Evolutionary conservation across 176 grass and related monocot genomes (phyloP).

Genomic region (Lolium perenne): DNA sequence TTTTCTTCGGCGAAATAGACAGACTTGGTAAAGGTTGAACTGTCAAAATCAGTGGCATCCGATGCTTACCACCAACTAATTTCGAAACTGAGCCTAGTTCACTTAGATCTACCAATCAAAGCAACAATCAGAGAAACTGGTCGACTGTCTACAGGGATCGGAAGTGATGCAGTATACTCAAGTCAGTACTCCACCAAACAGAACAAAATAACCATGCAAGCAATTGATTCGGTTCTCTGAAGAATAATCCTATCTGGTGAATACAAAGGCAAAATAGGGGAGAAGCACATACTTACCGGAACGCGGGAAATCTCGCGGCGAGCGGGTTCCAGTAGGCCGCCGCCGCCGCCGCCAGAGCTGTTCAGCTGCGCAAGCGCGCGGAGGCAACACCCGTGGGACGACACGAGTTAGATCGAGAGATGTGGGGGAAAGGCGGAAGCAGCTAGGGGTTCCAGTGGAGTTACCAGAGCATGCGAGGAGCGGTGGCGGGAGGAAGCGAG

Average conservation of each 20-base stretch:
- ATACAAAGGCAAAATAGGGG: not conserved
- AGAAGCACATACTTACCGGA: conserved; percentile 51
- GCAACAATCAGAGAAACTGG: conserved; percentile 11
- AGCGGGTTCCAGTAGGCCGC: conserved; percentile 13
- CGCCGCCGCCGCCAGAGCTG: conserved; percentile 30
- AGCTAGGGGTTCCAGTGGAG: conserved; percentile 16
- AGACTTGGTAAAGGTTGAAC: not conserved
- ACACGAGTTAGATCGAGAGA: conserved; percentile 30
- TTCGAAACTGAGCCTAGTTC: conserved; percentile 10
- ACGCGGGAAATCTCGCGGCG: conserved; percentile 44
- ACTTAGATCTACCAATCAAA: not conserved
- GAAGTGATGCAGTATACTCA: not conserved
- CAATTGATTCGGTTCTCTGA: not conserved
- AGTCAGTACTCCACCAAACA: not conserved
- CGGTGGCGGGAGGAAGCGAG: conserved; percentile 44
- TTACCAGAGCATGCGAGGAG: conserved; percentile 50
- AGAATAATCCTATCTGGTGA: not conserved
- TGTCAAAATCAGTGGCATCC: not conserved
- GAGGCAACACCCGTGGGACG: not conserved
- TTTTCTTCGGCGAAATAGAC: conserved; percentile 18
- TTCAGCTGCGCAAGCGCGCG: conserved; percentile 43
- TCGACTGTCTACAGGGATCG: not conserved
- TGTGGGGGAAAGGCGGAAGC: not conserved
- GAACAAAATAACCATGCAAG: not conserved
- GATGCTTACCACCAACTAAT: not conserved